Base-by-base conservation (phyloP, 208 protist species). In the Blastocrithidia nonstop region DNA sequence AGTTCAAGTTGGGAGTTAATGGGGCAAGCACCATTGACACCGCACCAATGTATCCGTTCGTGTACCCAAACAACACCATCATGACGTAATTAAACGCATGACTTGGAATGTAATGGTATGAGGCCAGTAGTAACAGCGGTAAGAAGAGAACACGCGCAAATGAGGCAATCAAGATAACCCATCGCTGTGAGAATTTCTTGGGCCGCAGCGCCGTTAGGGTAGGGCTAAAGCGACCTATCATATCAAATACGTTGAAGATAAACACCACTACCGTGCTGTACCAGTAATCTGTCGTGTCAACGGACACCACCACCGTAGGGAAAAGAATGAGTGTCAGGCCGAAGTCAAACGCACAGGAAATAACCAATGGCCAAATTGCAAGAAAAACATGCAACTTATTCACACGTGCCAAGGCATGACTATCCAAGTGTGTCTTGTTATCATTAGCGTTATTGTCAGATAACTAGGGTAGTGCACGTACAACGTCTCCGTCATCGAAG, bases 21-120 rank as follows among this genome's bases (percentile, higher is more conserved):
- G 81, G 78, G 17, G 57, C 69, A 50, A 83, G 85, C 32, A 90
- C 66, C 66, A 91, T 83, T 16, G 65, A 61, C 11, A 89, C 39
- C 3, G 70, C 70, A 4, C 62, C 75, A 9, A 85, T 61, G 53
- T 75, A 90, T n/a, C 85, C 85, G 45, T 77, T 88, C 16, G 70
- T 71, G 11, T 82, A 9, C 1, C 67, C 70, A 39, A 73, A 39
- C 20, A 79, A n/a, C 3, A 47, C 50, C 0, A 65, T 66, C 44
- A 88, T 54, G 2, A 86, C 47, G 58, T 77, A 80, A 4, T 57
- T 32, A 6, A 62, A 40, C 7, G 46, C 61, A 45, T 79, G 38
- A 5, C 44, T 57, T 0, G 67, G 72, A 28, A 91, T 86, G 31
- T 54, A 53, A 21, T 62, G 50, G 37, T 43, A 31, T 13, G 66